phyloP scores from a whole-genome alignment of 2,329 filamentous ascomycete genomes.

The Paecilomyces formosus region DNA sequence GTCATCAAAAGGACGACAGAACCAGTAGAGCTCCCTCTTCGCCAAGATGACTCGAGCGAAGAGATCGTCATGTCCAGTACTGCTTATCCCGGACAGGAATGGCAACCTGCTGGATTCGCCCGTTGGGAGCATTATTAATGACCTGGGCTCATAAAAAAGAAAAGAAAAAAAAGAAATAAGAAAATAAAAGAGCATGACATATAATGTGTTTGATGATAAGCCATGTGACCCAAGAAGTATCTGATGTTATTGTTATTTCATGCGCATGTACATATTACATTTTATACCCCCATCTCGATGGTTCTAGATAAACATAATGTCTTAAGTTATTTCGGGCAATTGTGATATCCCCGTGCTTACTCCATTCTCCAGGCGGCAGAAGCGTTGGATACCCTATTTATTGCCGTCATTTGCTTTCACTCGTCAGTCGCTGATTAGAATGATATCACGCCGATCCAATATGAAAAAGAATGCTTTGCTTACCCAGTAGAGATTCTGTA shows the following conservation, averaged over 20 bases:
- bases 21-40: constrained; percentile 27
- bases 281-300: background rate
- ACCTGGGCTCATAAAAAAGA: too few species aligned
- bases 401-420: background rate
- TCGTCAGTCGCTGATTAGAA: background rate
- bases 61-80: constrained; percentile 43
- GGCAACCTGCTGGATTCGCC: constrained; percentile 24
- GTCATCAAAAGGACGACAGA: constrained; percentile 14
- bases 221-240: background rate
- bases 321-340: background rate
- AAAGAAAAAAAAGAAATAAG: too few species aligned
- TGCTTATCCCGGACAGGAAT: constrained; percentile 42
- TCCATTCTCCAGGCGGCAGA: too few species aligned
- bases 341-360: background rate
- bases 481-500: background rate
- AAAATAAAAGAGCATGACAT: background rate
- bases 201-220: background rate
- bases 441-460: background rate
- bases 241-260: background rate
- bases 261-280: background rate
- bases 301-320: background rate
- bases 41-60: constrained; percentile 33
- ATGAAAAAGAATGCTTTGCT: background rate
- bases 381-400: background rate
- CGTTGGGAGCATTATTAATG: constrained; percentile 9